phyloP scores from a whole-genome alignment of 2,329 filamentous ascomycete species.

The Penicillium thymicola region DNA sequence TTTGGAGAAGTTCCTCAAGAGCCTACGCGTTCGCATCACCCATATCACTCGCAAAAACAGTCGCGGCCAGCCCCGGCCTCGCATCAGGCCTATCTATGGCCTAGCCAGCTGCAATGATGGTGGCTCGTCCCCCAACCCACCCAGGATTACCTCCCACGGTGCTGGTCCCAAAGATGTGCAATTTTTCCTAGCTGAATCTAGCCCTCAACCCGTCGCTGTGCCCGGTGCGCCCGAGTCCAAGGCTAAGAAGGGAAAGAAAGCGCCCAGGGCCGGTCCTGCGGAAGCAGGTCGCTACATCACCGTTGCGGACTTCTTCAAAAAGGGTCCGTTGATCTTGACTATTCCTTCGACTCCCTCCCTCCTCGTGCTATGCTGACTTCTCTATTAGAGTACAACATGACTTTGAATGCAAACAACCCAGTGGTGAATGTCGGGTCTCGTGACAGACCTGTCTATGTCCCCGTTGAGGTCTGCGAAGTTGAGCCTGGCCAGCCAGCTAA shows the following conservation, averaged over 20 bases:
- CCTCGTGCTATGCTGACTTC: not conserved
- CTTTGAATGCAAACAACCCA: conserved; percentile 46
- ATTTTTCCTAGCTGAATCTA: conserved; percentile 49
- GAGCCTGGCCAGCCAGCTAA: conserved; percentile 62
- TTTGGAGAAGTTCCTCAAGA: conserved; percentile 38
- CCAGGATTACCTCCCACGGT: conserved; percentile 36
- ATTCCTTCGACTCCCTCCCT: not conserved
- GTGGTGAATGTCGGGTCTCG: conserved; percentile 64
- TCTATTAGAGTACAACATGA: conserved; percentile 34
- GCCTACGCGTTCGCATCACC: conserved; percentile 40
- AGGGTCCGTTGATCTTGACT: conserved; percentile 31
- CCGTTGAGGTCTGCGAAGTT: conserved; percentile 64
- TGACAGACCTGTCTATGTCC: conserved; percentile 60
- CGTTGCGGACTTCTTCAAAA: conserved; percentile 52
- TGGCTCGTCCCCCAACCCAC: conserved; percentile 31
- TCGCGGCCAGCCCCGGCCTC: conserved; percentile 31
- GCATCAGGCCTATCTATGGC: conserved; percentile 47
- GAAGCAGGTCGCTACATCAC: conserved; percentile 46
- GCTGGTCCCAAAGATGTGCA: conserved; percentile 53
- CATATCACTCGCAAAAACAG: conserved; percentile 42
- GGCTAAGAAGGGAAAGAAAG: conserved; percentile 30
- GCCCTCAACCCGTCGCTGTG: conserved; percentile 11
- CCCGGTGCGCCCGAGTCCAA: conserved; percentile 10
- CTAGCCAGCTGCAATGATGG: conserved; percentile 46
- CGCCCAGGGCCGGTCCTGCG: conserved; percentile 28